phyloP scores from a whole-genome alignment of 106 monocot species.

The Triglochin maritima region DNA sequence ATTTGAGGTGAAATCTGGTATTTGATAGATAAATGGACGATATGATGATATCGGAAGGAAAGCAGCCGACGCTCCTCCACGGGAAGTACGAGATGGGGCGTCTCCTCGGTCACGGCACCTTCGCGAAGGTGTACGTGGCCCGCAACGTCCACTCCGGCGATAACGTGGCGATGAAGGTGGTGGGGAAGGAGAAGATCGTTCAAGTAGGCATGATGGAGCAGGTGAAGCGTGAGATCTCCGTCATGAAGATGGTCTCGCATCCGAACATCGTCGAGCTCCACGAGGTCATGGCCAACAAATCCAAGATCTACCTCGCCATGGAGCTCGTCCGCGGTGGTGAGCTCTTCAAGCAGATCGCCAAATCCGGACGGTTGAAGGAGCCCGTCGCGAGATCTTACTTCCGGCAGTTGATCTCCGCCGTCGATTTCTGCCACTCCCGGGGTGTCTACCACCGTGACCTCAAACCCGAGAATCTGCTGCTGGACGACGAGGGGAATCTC shows the following conservation, averaged over 20 bases:
- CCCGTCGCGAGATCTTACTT: slow-evolving; percentile 54
- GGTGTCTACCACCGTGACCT: slow-evolving; percentile 89
- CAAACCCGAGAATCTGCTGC: slow-evolving; percentile 70
- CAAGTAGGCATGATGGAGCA: slow-evolving; percentile 18
- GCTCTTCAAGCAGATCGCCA: slow-evolving; percentile 36
- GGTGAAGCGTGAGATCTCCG: slow-evolving; percentile 59
- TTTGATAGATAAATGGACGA: too few relatives aligned
- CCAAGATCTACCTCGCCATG: slow-evolving; percentile 50
- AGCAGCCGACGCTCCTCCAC: slow-evolving; percentile 26
- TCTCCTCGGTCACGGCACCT: slow-evolving; percentile 36
- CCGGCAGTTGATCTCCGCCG: slow-evolving; percentile 77
- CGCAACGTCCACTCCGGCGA: slow-evolving; percentile 18
- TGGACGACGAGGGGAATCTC: slow-evolving; percentile 21
- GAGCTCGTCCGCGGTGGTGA: slow-evolving; percentile 63
- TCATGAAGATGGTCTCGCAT: slow-evolving; percentile 61
- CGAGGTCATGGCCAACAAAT: slow-evolving; percentile 56
- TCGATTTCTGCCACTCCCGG: slow-evolving; percentile 75
- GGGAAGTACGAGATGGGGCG: slow-evolving; percentile 33
- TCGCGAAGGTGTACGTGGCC: slow-evolving; percentile 31
- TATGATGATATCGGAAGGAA: too few relatives aligned
- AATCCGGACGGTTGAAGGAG: slow-evolving; percentile 39
- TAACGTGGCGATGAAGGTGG: slow-evolving; percentile 29
- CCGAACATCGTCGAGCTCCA: slow-evolving; percentile 66
- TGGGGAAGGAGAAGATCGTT: slow-evolving; percentile 21
- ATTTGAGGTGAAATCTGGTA: too few relatives aligned